Evolutionary conservation across 495 filamentous ascomycete species (phyloP), one percentile per base, ranked within the genome.

Genomic region (Apodospora peruviana): DNA sequence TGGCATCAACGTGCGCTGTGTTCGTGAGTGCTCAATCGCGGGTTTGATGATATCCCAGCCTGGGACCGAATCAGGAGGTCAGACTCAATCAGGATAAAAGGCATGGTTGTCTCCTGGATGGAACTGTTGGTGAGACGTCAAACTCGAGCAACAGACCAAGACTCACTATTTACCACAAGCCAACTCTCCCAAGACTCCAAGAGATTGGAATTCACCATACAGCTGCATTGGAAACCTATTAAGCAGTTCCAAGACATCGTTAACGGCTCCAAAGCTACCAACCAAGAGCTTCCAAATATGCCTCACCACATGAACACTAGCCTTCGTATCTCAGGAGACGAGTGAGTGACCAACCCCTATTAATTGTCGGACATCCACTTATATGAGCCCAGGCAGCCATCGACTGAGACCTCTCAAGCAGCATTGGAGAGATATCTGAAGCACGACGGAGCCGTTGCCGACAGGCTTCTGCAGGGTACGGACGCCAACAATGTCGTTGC

Each of bases 251-350:
- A n/a, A n/a, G n/a, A n/a, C n/a, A n/a, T n/a, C n/a, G n/a, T n/a
- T n/a, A n/a, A n/a, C n/a, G n/a, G n/a, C n/a, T n/a, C 42, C 10
- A 45, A 18, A 5, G 12, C 24, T 19, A 10, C 23, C 34, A n/a
- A n/a, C n/a, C n/a, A n/a, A n/a, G n/a, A n/a, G n/a, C n/a, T n/a
- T n/a, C n/a, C n/a, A n/a, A 11, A 10, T 16, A 51, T 51, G 48
- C 23, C 41, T 22, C 41, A 40, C 12, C 24, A 36, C 11, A 20
- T 18, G 2, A 23, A 50, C 12, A 5, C 24, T 18, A 27, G 2
- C 3, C 20, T 50, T 14, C 40, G 48, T 9, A 39, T 57, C 18
- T 60, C 59, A 4, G 54, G 54, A 8, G 53, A 59, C 10, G 49
- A 46, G 59, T 60, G 37, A 52, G 53, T 41, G 14, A 4, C 16